phyloP scores from a whole-genome alignment of 202 grass and related monocot species.

The Setaria italica region DNA sequence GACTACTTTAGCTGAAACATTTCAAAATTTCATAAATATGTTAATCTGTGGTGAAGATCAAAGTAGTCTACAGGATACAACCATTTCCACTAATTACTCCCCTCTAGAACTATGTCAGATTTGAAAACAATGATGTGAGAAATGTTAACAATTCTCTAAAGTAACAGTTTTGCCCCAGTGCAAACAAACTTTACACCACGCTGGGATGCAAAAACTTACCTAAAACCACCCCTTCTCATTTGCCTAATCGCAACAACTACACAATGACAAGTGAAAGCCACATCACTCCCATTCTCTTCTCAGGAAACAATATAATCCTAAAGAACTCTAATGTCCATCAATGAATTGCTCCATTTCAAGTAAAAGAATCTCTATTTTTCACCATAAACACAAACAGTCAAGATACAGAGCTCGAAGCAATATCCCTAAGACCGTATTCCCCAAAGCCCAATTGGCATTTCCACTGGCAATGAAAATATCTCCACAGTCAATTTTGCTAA shows the following conservation, averaged over 20 bases:
- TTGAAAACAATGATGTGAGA: not conserved
- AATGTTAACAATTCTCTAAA: not conserved
- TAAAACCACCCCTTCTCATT: not conserved
- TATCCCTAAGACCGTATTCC: not conserved
- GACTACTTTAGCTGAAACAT: not conserved
- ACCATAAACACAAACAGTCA: slow-evolving; percentile 1
- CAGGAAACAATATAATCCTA: not conserved
- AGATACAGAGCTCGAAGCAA: slow-evolving; percentile 34
- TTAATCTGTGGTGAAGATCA: not conserved
- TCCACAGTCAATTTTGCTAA: slow-evolving; percentile 27
- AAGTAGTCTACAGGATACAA: not conserved
- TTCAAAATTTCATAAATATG: not conserved
- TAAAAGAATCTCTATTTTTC: not conserved
- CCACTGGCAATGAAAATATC: slow-evolving; percentile 25
- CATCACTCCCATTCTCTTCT: not conserved
- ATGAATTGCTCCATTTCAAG: not conserved
- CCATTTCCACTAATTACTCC: not conserved
- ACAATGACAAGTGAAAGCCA: not conserved
- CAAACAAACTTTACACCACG: slow-evolving; percentile 1
- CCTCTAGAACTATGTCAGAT: slow-evolving; percentile 15
- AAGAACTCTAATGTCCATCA: not conserved
- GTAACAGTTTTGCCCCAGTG: not conserved
- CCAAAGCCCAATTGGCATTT: slow-evolving; percentile 10
- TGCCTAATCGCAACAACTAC: not conserved
- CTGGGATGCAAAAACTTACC: not conserved